These are phyloP conservation scores for Rhodamnia rubescens DNA, from an alignment of 345 rosid species.

Conservation along the genomic window DNA sequence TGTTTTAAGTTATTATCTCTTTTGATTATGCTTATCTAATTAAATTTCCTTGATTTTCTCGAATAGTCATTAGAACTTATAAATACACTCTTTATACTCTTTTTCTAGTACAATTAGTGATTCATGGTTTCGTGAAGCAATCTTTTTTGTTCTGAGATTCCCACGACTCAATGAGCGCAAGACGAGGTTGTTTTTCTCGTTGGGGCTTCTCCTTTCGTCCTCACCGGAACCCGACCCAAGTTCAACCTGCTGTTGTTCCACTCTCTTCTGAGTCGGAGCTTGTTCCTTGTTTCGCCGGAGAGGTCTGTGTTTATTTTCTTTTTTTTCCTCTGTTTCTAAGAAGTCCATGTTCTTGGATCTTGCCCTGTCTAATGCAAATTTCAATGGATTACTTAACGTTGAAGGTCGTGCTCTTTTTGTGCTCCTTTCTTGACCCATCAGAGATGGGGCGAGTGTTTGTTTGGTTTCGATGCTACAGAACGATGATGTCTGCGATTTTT, in stretches of 20 bases:
- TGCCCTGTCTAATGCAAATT: neutral
- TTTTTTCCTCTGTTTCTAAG: neutral
- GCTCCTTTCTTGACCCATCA: too few relatives aligned
- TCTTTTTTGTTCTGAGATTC: neutral
- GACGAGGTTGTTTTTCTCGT: neutral
- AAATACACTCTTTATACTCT: too few relatives aligned
- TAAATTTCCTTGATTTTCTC: too few relatives aligned
- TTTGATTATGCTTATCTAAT: too few relatives aligned
- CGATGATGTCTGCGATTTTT: neutral
- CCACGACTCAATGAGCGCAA: neutral
- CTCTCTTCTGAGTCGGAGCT: neutral
- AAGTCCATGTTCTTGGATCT: neutral
- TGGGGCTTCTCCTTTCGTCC: neutral
- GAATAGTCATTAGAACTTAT: neutral
- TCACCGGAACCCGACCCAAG: neutral
- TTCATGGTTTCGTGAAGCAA: neutral
- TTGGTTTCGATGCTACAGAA: neutral
- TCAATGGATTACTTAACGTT: neutral
- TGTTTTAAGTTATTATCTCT: too few relatives aligned
- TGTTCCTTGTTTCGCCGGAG: neutral
- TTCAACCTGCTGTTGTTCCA: neutral
- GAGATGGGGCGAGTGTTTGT: neutral
- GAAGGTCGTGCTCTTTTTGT: neutral
- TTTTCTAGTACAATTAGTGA: neutral
- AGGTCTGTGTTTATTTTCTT: neutral